Percentiles rank a stretch among this genome's conserved stretches.
phyloP scores from a whole-genome alignment of 495 filamentous ascomycete genomes.

The Tuber magnatum region DNA sequence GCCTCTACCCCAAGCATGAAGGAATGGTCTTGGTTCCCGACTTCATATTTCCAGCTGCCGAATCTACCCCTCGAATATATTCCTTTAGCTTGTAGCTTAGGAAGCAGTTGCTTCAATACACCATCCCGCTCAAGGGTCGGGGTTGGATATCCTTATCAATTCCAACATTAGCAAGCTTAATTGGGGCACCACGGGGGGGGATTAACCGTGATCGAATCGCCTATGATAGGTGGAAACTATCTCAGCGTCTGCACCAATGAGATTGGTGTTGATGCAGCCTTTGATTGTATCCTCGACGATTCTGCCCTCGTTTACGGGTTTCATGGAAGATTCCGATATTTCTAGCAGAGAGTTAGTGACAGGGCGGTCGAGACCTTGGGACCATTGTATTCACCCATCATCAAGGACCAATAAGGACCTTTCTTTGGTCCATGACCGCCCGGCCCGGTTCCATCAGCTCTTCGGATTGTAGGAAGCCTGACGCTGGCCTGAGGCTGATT shows the following conservation, averaged over 20 bases:
- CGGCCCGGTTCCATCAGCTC: slow-evolving; percentile 77
- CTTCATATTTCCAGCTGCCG: slow-evolving; percentile 97
- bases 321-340: slow-evolving; percentile 91
- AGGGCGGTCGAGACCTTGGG: neutral
- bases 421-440: slow-evolving; percentile 58
- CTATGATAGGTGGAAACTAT: slow-evolving; percentile 98
- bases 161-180: neutral
- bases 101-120: slow-evolving; percentile 84
- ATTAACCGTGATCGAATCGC: slow-evolving; percentile 72
- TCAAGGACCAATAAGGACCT: slow-evolving; percentile 99
- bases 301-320: slow-evolving; percentile 77
- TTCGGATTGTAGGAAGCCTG: slow-evolving; percentile 79
- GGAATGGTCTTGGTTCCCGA: slow-evolving; percentile 93
- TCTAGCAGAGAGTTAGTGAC: slow-evolving; percentile 46
- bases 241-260: slow-evolving; percentile 83
- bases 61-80: slow-evolving; percentile 97
- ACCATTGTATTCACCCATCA: slow-evolving; percentile 52
- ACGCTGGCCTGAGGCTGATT: slow-evolving; percentile 80
- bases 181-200: neutral
- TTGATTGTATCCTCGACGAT: slow-evolving; percentile 85
- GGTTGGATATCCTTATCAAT: slow-evolving; percentile 71
- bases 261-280: slow-evolving; percentile 92
- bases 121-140: slow-evolving; percentile 91
- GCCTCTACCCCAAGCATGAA: slow-evolving; percentile 99
- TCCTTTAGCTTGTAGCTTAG: slow-evolving; percentile 78